Evolutionary conservation across 176 grass and related monocot species (phyloP), one percentile per base, ranked within the genome.

Genomic region (Avena sativa): DNA sequence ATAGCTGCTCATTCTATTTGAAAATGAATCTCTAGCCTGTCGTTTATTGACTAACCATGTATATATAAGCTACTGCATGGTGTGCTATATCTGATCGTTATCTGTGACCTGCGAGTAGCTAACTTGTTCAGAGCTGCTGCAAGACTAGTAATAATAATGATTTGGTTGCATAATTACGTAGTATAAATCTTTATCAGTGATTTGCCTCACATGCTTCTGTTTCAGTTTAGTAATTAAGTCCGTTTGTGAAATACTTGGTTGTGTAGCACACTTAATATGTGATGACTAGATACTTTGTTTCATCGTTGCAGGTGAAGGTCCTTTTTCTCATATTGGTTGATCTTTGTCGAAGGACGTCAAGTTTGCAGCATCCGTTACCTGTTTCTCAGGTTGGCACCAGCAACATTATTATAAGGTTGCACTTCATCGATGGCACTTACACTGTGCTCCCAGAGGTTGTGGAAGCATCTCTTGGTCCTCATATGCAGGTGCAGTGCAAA

Each of bases 361-460:
- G 69, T 79, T 90, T 94, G 80, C 89, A 91, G 62, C 97, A 99
- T 88, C 90, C 97, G 59, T 93, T 94, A 30, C 97, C 97, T 76
- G 64, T 91, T 57, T 99, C 97, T 74, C 97, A 92, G 83, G 94
- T 99, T 91, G 97, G 97, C 52, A 89, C 97, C 9, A 93, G 65
- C 90, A 99, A 94, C 81, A 93, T 99, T 81, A 99, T 93, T 52
- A 99, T 99, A 96, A 91, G 92, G 72, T 82, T 99, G 78, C 97
- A 99, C 68, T 99, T 96, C 85, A 99, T 99, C 9, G 97, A 99
- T 80, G 97, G 97, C 60, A 99, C 88, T 83, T 96, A 99, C 89
- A 99, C 94, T 63, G 97, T 99, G 79, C 90, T 90, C 36, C 97
- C 97, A 75, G 97, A 99, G 89, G 97, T 99, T 61, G 97, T 99